These are phyloP conservation scores for Magnolia sinica DNA, from an alignment of 164 flowering plant genomes.

Conservation along the genomic window DNA sequence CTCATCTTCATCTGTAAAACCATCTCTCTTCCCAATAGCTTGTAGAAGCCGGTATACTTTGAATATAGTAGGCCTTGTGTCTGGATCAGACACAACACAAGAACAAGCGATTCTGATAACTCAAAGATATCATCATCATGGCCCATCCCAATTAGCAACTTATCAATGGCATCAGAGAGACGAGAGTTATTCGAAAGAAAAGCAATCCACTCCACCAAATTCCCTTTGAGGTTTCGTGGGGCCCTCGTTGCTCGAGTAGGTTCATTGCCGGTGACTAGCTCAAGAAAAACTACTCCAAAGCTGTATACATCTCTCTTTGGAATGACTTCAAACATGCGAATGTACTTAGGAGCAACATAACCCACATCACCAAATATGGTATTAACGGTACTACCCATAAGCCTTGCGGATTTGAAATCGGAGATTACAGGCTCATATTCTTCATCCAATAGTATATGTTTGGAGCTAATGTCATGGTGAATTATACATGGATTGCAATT, in stretches of 20 bases:
- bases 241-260: slow-evolving; percentile 3
- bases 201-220: slow-evolving; percentile 21
- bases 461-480: slow-evolving; percentile 24
- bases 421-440: slow-evolving; percentile 23
- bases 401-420: slow-evolving; percentile 19
- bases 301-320: slow-evolving; percentile 27
- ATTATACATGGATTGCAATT: slow-evolving; percentile 18
- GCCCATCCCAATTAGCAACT: slow-evolving; percentile 11
- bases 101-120: slow-evolving; percentile 16
- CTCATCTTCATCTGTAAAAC: slow-evolving; percentile 20
- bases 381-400: slow-evolving; percentile 21
- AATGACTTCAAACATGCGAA: slow-evolving; percentile 17
- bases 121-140: slow-evolving; percentile 16
- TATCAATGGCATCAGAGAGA: slow-evolving; percentile 17
- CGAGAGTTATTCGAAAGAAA: slow-evolving; percentile 11
- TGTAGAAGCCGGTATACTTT: slow-evolving; percentile 20
- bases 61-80: slow-evolving; percentile 24
- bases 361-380: slow-evolving; percentile 25
- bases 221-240: slow-evolving; percentile 18
- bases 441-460: slow-evolving; percentile 23
- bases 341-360: slow-evolving; percentile 27
- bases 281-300: slow-evolving; percentile 25
- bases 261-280: slow-evolving; percentile 22
- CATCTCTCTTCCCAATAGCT: slow-evolving; percentile 17
- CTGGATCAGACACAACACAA: slow-evolving; percentile 19